Percentiles rank a stretch among this genome's conserved stretches.
These are phyloP conservation scores for Corynespora cassiicola DNA, from an alignment of 2,329 filamentous ascomycete genomes.

Conservation along the genomic window DNA sequence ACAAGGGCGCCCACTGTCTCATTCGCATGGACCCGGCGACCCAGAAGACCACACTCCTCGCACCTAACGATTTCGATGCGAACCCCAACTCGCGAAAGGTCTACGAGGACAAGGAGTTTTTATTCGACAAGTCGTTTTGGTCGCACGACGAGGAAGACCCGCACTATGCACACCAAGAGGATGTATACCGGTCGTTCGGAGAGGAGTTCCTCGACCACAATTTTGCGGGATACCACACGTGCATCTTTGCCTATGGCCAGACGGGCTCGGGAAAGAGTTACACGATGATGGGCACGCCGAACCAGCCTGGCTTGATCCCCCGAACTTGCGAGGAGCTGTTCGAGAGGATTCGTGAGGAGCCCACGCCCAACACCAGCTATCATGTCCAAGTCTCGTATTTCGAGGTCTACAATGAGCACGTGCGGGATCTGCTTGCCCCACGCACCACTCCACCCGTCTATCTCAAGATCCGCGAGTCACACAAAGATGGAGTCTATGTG, in stretches of 20 bases:
- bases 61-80: constrained; percentile 64
- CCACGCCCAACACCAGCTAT: constrained; percentile 92
- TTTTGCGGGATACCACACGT: constrained; percentile 98
- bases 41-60: constrained; percentile 81
- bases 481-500: constrained; percentile 93
- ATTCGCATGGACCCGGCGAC: constrained; percentile 89
- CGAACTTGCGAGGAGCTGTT: constrained; percentile 96
- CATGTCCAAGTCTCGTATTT: constrained; percentile 98
- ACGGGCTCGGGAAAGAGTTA: constrained; percentile 98
- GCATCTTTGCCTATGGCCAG: constrained; percentile 98
- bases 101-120: constrained; percentile 87
- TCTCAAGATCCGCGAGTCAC: constrained; percentile 95
- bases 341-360: constrained; percentile 83
- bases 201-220: constrained; percentile 99
- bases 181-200: constrained; percentile 91
- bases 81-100: constrained; percentile 72
- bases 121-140: constrained; percentile 99
- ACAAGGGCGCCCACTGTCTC: constrained; percentile 81
- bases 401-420: constrained; percentile 99
- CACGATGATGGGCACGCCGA: constrained; percentile 91
- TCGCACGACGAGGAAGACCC: constrained; percentile 80
- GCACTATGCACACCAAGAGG: constrained; percentile 90
- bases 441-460: constrained; percentile 83
- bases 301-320: constrained; percentile 90
- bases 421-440: constrained; percentile 88